Conservation (phyloP, 768 basidiomycete genomes). For the Serpula lacrymans region DNA sequence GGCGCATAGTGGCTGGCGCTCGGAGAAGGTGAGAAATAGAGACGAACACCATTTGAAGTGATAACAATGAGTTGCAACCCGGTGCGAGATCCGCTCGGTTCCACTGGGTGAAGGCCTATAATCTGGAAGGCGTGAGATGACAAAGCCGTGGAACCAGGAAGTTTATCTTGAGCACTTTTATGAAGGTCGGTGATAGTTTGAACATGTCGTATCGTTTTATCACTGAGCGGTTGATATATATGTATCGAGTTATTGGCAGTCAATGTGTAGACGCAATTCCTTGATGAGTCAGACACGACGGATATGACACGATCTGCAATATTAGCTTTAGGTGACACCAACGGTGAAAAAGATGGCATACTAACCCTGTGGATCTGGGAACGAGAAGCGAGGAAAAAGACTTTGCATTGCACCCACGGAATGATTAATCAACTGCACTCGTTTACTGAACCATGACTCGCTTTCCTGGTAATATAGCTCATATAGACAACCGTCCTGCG, state of each 20-base stretch:
- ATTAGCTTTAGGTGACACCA: slow-evolving; percentile 5
- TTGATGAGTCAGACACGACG: slow-evolving; percentile 61
- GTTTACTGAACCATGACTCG: slow-evolving; percentile 91
- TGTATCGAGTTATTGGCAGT: slow-evolving; percentile 63
- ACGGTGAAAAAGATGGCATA: slow-evolving; percentile 4
- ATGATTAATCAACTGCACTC: slow-evolving; percentile 82
- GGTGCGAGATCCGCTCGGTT: slow-evolving; percentile 61
- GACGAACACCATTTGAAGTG: slow-evolving; percentile 76
- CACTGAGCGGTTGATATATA: slow-evolving; percentile 59
- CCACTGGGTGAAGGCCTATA: slow-evolving; percentile 65
- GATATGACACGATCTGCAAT: slow-evolving; percentile 65
- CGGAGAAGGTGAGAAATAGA: slow-evolving; percentile 71
- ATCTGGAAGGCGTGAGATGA: slow-evolving; percentile 70
- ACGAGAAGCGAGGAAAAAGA: slow-evolving; percentile 71
- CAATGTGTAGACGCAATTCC: slow-evolving; percentile 78
- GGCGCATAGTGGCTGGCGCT: slow-evolving; percentile 21
- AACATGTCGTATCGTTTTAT: slow-evolving; percentile 66
- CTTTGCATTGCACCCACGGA: slow-evolving; percentile 77
- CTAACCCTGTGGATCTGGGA: slow-evolving; percentile 64
- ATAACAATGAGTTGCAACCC: slow-evolving; percentile 77
- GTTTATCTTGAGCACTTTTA: slow-evolving; percentile 77
- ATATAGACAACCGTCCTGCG: slow-evolving; percentile 84
- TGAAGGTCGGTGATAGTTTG: slow-evolving; percentile 74
- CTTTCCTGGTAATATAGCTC: slow-evolving; percentile 89
- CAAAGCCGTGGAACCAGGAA: slow-evolving; percentile 71